These are phyloP conservation scores for Cryptomeria japonica DNA, from an alignment of 75 land plant species.

Conservation along the genomic window DNA sequence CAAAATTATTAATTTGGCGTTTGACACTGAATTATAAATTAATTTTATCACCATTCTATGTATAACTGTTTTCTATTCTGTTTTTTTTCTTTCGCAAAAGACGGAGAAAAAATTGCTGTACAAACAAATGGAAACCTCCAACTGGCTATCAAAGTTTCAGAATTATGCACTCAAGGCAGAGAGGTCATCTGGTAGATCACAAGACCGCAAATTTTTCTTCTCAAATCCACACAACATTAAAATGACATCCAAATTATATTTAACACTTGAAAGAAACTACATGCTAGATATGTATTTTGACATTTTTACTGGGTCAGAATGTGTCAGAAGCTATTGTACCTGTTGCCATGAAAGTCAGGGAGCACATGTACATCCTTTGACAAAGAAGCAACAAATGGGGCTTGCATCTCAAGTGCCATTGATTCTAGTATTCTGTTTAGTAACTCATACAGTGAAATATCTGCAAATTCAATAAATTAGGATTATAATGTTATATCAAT, in stretches of 20 bases:
- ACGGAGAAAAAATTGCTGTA: too few species aligned
- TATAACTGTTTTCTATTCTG: too few species aligned
- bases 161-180: not conserved
- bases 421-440: constrained; percentile 71
- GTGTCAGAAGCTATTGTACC: constrained; percentile 34
- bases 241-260: not conserved
- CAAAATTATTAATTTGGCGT: too few species aligned
- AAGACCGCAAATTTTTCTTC: not conserved
- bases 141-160: not conserved
- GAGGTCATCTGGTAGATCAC: not conserved
- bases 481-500: not conserved
- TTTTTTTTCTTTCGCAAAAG: too few species aligned
- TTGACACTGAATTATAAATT: too few species aligned
- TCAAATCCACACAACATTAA: not conserved
- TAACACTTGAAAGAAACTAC: not conserved
- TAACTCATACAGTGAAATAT: constrained; percentile 69
- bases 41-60: too few species aligned
- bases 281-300: not conserved
- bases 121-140: too few species aligned
- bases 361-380: constrained; percentile 82
- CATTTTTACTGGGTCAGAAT: not conserved
- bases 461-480: constrained; percentile 29
- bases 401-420: constrained; percentile 49
- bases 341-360: constrained; percentile 97
- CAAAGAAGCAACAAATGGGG: constrained; percentile 78